Conservation (phyloP, 2,329 filamentous ascomycete genomes). For the Trichoderma koningiopsis region DNA sequence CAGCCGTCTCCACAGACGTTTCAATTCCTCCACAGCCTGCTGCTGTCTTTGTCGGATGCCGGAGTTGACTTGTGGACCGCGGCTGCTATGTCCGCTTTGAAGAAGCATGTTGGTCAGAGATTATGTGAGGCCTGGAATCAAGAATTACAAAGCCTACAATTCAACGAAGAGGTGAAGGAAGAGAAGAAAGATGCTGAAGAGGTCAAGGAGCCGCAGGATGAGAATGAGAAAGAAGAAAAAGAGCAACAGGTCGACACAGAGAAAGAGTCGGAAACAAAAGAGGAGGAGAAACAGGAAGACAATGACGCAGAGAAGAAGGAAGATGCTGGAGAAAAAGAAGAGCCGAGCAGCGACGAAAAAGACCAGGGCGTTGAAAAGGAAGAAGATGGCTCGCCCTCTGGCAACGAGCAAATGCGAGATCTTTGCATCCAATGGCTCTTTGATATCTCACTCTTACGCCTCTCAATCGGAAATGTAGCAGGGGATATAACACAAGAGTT, state of each 20-base stretch:
- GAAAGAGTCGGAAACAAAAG: constrained; percentile 26
- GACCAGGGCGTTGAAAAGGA: constrained; percentile 13
- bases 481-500: constrained; percentile 37
- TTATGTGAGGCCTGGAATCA: constrained; percentile 54
- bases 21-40: constrained; percentile 67
- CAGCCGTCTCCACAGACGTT: constrained; percentile 79
- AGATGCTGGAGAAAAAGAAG: constrained; percentile 25
- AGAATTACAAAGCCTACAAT: constrained; percentile 40
- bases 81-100: constrained; percentile 64
- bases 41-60: constrained; percentile 65
- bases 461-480: constrained; percentile 44
- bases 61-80: constrained; percentile 84
- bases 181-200: constrained; percentile 27
- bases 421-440: constrained; percentile 63
- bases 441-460: constrained; percentile 56
- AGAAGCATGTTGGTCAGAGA: constrained; percentile 54
- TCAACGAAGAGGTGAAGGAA: constrained; percentile 23
- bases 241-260: constrained; percentile 19
- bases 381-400: background rate
- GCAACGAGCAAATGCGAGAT: constrained; percentile 44
- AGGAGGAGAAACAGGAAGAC: constrained; percentile 25
- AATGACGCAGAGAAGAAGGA: constrained; percentile 24
- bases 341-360: constrained; percentile 16
- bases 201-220: constrained; percentile 1
- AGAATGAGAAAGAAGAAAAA: constrained; percentile 25